Conservation (phyloP, 805 yeast genomes). For the Candida berthetii region DNA sequence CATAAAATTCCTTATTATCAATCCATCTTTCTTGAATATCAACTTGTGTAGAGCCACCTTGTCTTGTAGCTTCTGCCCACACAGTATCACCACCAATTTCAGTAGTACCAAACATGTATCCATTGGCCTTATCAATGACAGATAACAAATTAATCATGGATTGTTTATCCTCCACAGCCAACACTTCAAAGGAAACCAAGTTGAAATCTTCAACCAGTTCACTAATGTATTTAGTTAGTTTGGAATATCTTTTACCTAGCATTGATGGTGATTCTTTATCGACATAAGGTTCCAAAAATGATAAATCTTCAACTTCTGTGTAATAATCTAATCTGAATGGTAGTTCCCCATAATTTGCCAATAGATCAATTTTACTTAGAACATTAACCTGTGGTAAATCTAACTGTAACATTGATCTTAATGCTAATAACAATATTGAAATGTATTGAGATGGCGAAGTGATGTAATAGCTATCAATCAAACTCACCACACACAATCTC, state of each 20-base stretch:
- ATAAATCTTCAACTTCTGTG: slow-evolving; percentile 86
- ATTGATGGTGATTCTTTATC: slow-evolving; percentile 67
- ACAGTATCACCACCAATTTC: slow-evolving; percentile 96
- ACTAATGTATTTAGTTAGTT: slow-evolving; percentile 69
- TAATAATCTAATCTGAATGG: slow-evolving; percentile 83
- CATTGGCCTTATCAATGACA: slow-evolving; percentile 84
- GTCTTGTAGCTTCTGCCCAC: slow-evolving; percentile 95
- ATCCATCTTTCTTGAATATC: slow-evolving; percentile 97
- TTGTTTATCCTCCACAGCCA: slow-evolving; percentile 86
- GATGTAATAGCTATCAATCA: slow-evolving; percentile 77
- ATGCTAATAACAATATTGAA: slow-evolving; percentile 70
- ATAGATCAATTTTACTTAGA: slow-evolving; percentile 81
- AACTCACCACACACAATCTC: slow-evolving; percentile 77
- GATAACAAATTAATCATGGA: slow-evolving; percentile 82
- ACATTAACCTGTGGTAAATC: slow-evolving; percentile 93
- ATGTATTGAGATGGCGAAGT: slow-evolving; percentile 87
- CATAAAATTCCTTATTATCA: slow-evolving; percentile 75
- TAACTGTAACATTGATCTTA: slow-evolving; percentile 89
- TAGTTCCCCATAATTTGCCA: slow-evolving; percentile 69
- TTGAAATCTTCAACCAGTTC: slow-evolving; percentile 85
- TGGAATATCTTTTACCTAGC: slow-evolving; percentile 54
- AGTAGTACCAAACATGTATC: slow-evolving; percentile 87
- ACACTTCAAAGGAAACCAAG: slow-evolving; percentile 80
- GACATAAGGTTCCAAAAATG: slow-evolving; percentile 58
- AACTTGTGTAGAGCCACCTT: slow-evolving; percentile 49